A percentile compares a stretch with the other conserved stretches of the same genome.
Evolutionary conservation across 495 filamentous ascomycete species (phyloP).

Genomic region (Pyrenula massariospora): DNA sequence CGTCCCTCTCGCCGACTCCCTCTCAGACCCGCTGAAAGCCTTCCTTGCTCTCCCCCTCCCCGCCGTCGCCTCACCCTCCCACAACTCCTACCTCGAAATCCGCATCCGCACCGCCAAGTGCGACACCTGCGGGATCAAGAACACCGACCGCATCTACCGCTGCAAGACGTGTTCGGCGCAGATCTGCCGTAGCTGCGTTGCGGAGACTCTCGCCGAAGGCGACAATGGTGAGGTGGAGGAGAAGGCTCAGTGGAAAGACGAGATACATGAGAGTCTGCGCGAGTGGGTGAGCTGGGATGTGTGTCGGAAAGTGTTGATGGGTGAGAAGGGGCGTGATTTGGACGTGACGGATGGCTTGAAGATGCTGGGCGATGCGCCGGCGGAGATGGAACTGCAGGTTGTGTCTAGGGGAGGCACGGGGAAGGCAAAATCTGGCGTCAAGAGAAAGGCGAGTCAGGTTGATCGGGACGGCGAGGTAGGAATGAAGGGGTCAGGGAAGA

Average conservation of each 20-base stretch:
- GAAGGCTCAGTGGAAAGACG: not conserved
- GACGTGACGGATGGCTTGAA: not conserved
- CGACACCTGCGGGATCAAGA: constrained; percentile 33
- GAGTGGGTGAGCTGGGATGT: not conserved
- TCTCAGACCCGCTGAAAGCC: not conserved
- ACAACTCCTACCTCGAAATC: constrained; percentile 11
- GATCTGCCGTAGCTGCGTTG: constrained; percentile 27
- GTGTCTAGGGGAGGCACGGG: not conserved
- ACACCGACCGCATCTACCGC: constrained; percentile 28
- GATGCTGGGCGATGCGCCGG: not conserved
- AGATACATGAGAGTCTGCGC: not conserved
- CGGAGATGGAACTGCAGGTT: not conserved
- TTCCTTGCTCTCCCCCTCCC: not conserved
- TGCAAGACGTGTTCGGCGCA: constrained; percentile 34
- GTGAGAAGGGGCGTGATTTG: not conserved
- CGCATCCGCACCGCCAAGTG: constrained; percentile 38
- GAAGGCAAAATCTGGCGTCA: not conserved
- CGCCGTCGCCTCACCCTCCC: not conserved
- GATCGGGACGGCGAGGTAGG: not conserved
- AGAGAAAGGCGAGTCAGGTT: not conserved
- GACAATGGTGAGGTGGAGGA: not conserved
- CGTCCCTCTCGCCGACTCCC: not conserved
- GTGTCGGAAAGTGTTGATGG: not conserved
- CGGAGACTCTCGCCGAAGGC: not conserved
- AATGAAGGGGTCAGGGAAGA: not conserved